phyloP scores from a whole-genome alignment of 441 rosid species.

The Adansonia gregorii region DNA sequence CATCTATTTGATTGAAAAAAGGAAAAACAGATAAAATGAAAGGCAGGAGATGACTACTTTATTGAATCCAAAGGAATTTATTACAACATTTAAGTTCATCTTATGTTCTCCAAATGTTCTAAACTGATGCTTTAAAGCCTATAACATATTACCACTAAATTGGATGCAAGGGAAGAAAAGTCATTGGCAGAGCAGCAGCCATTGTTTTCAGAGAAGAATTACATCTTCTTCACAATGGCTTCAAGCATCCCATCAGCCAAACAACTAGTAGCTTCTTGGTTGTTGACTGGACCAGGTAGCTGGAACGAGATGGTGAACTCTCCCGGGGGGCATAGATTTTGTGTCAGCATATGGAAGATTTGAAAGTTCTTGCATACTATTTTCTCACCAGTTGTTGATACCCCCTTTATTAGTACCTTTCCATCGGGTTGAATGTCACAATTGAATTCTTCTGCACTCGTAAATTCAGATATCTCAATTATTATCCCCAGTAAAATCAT shows the following conservation, averaged over 20 bases:
- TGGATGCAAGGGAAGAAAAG: background rate
- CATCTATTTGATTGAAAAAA: background rate
- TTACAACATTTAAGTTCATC: background rate
- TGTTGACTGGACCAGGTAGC: constrained; percentile 80
- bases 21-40: background rate
- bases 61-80: background rate
- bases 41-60: background rate
- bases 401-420: constrained; percentile 59
- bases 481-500: constrained; percentile 20
- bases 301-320: constrained; percentile 64
- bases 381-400: constrained; percentile 74
- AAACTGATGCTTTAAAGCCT: background rate
- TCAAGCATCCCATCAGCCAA: constrained; percentile 72
- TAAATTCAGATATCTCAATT: constrained; percentile 19
- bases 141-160: background rate
- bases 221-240: constrained; percentile 54
- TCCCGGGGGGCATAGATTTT: constrained; percentile 73
- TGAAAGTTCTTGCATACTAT: constrained; percentile 59
- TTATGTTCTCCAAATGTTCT: background rate
- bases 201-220: background rate
- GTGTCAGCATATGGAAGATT: constrained; percentile 69
- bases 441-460: constrained; percentile 64
- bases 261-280: constrained; percentile 44
- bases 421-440: constrained; percentile 69
- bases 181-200: background rate